Percentiles rank a stretch among this genome's conserved stretches.
Evolutionary conservation across 441 rosid genomes (phyloP).

Genomic region (Metrosideros polymorpha): DNA sequence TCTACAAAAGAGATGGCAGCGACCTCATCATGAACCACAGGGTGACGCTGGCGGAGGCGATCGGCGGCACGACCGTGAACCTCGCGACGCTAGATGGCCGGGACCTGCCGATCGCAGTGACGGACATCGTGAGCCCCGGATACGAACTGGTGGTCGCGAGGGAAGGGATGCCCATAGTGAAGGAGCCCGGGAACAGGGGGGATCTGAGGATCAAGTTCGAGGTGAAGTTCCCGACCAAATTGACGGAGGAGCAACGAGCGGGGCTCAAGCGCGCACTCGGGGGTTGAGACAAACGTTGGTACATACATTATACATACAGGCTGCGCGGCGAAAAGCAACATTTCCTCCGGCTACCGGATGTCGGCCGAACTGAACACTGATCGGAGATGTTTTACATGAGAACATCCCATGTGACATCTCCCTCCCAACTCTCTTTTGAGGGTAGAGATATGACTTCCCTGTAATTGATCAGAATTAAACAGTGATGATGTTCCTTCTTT

Average conservation of each 20-base stretch:
- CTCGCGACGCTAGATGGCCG: constrained; percentile 64
- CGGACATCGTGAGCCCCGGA: constrained; percentile 69
- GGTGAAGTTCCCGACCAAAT: constrained; percentile 61
- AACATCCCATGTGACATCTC: not conserved
- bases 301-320: not conserved
- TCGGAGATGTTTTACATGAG: not conserved
- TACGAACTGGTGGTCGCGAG: constrained; percentile 60
- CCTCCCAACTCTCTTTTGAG: not conserved
- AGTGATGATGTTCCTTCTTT: not conserved
- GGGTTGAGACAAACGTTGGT: constrained; percentile 18
- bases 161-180: constrained; percentile 93
- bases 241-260: constrained; percentile 58
- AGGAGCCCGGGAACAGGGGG: constrained; percentile 70
- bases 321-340: not conserved
- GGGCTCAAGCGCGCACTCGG: constrained; percentile 57
- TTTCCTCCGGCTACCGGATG: not conserved
- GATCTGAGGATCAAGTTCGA: constrained; percentile 66
- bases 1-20: constrained; percentile 70
- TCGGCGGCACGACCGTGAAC: constrained; percentile 60
- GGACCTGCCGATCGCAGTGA: constrained; percentile 41
- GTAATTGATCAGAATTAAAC: not conserved
- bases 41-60: constrained; percentile 69
- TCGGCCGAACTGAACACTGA: not conserved
- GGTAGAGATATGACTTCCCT: not conserved
- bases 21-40: constrained; percentile 51